Evolutionary conservation across 495 filamentous ascomycete species (phyloP), one percentile per base, ranked within the genome.

Genomic region (Gamarada debralockiae): DNA sequence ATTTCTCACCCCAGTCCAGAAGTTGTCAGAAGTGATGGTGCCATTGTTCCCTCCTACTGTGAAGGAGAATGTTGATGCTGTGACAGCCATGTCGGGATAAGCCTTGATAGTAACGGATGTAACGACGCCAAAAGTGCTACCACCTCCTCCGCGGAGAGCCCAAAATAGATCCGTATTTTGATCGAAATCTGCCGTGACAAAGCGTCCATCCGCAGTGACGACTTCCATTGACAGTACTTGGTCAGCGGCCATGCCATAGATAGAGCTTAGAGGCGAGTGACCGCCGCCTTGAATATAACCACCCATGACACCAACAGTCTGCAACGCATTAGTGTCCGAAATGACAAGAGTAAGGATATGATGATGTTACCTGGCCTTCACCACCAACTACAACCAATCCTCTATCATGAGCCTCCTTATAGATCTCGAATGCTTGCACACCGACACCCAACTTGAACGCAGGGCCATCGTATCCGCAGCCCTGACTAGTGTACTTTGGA

Each of bases 261-360:
- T 63, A 1, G 80, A 73, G 4, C 68, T 59, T 0, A 85, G 65
- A 3, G 79, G 60, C 1, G 71, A 73, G 58, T 87, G 84, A 1
- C 83, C 85, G 4, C 79, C 83, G 5, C 81, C 81, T 39, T 76
- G 77, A n/a, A 73, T 68, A 48, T 78, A 86, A 3, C 83, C 84
- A 10, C 83, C 82, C 14, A 39, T 21, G 3, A 54, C 24, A 36
- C 59, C 59, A 27, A 62, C 59, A 18, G 45, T 45, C 25, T 39
- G 14, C 5, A 42, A 17, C 34, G 3, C 1, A 3, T 50, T 39
- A 39, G 36, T 38, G 9, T 40, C 29, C 17, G 8, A 37, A 3
- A 12, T 38, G 0, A 50, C 9, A 17, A 9, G 8, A 22, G 6
- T 18, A 23, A 21, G 7, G n/a, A n/a, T 21, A 25, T 14, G 31